These are phyloP conservation scores for Daphne laureola DNA, from an alignment of 441 rosid species.

Conservation along the genomic window DNA sequence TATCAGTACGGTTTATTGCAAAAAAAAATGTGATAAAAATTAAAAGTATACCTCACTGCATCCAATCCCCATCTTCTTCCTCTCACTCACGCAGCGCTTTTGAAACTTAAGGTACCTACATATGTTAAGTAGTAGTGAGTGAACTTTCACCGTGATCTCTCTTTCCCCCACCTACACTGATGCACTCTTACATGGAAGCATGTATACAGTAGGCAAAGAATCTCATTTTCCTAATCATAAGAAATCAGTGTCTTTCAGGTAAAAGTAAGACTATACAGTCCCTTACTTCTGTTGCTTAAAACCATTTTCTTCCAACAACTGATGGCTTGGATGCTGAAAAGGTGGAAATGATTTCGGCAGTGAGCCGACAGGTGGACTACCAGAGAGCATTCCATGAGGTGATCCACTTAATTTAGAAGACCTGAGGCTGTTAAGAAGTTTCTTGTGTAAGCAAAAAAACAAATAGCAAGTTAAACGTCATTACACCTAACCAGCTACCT, in stretches of 20 bases:
- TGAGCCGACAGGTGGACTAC: conserved; percentile 95
- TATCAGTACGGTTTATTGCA: too few relatives aligned
- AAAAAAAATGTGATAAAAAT: conserved; percentile 11
- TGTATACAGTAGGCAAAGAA: background rate
- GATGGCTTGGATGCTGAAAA: conserved; percentile 97
- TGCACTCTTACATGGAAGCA: background rate
- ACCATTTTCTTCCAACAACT: conserved; percentile 90
- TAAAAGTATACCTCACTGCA: conserved; percentile 76
- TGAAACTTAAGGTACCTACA: conserved; percentile 84
- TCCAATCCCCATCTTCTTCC: conserved; percentile 85
- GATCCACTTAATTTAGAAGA: conserved; percentile 80
- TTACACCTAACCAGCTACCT: background rate
- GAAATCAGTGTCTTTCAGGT: background rate
- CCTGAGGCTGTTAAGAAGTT: conserved; percentile 41
- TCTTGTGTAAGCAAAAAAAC: too few relatives aligned
- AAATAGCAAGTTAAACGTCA: background rate
- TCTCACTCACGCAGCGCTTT: conserved; percentile 84
- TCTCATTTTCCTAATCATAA: background rate
- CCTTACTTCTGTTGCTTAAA: conserved; percentile 94
- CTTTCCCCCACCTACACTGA: background rate
- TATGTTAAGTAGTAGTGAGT: conserved; percentile 20
- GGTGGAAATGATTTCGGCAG: conserved; percentile 88
- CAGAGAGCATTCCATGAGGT: conserved; percentile 59
- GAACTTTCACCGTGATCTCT: conserved; percentile 8
- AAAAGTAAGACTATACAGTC: conserved; percentile 6